phyloP scores from a whole-genome alignment of 768 basidiomycete genomes.

The Hypsizygus marmoreus region DNA sequence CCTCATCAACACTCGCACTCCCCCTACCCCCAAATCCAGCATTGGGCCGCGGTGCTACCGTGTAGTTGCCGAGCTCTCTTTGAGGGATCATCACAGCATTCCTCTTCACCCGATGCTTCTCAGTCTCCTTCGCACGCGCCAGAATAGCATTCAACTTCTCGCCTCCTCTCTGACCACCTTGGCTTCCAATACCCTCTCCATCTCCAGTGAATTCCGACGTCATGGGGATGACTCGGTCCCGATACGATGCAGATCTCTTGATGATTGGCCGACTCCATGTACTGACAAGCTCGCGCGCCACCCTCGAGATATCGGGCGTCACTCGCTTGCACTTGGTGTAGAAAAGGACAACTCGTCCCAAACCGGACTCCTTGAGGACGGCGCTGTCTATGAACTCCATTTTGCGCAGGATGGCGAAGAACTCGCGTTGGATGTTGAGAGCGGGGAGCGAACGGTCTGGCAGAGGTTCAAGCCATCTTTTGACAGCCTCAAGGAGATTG shows the following conservation, averaged over 20 bases:
- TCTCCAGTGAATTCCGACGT: constrained; percentile 42
- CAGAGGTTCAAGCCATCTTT: constrained; percentile 92
- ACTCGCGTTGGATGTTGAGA: constrained; percentile 91
- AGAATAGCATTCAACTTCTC: constrained; percentile 72
- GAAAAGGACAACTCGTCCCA: constrained; percentile 90
- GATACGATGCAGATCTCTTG: constrained; percentile 82
- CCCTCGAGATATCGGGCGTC: constrained; percentile 75
- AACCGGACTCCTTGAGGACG: constrained; percentile 86
- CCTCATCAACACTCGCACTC: constrained; percentile 67
- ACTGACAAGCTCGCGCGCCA: constrained; percentile 82
- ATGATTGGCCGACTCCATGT: constrained; percentile 91
- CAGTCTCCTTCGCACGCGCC: constrained; percentile 64
- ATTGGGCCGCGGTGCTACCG: constrained; percentile 69
- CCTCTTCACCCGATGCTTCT: constrained; percentile 69
- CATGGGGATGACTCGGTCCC: constrained; percentile 69
- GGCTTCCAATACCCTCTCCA: constrained; percentile 32
- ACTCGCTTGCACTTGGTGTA: constrained; percentile 96
- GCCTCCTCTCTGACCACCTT: constrained; percentile 27
- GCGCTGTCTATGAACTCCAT: constrained; percentile 92
- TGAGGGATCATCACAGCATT: constrained; percentile 86
- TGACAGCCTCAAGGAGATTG: constrained; percentile 88
- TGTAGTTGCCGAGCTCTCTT: constrained; percentile 73
- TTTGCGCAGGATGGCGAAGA: constrained; percentile 80
- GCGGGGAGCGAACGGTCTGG: constrained; percentile 92
- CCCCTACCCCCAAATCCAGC: constrained; percentile 49